Conservation (phyloP, 1,284 basidiomycete genomes). For the Anthracocystis panici-leucophaei region DNA sequence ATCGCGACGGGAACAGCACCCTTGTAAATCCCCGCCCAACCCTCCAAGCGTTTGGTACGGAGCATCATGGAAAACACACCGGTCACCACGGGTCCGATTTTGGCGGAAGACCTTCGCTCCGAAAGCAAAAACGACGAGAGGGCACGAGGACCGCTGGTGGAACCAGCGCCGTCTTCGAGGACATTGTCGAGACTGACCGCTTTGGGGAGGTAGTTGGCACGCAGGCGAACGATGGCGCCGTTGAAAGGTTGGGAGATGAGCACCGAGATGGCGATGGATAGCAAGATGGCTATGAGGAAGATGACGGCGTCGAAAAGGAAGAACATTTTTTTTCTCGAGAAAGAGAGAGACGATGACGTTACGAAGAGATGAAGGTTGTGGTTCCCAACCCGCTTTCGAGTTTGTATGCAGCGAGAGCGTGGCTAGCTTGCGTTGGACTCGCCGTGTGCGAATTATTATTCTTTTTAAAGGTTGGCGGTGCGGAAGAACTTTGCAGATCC, state of each 20-base stretch:
- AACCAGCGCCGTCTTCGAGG: conserved; percentile 59
- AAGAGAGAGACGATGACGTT: not conserved
- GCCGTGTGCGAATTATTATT: too few relatives aligned
- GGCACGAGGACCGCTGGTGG: conserved; percentile 33
- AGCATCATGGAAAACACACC: conserved; percentile 63
- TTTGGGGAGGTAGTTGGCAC: conserved; percentile 68
- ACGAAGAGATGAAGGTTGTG: too few relatives aligned
- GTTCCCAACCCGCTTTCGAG: too few relatives aligned
- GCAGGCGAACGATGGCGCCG: conserved; percentile 62
- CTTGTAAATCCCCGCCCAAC: conserved; percentile 66
- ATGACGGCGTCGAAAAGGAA: conserved; percentile 45
- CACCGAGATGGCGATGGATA: conserved; percentile 56
- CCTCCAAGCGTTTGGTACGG: conserved; percentile 63
- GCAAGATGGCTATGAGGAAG: conserved; percentile 50
- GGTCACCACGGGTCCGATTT: conserved; percentile 66
- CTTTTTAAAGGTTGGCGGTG: too few relatives aligned
- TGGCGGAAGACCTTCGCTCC: conserved; percentile 55
- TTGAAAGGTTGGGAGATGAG: conserved; percentile 63
- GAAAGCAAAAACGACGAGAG: conserved; percentile 53
- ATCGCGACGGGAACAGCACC: conserved; percentile 53
- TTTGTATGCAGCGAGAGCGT: too few relatives aligned
- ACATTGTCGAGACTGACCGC: conserved; percentile 67
- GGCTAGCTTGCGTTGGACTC: too few relatives aligned
- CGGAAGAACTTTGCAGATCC: too few relatives aligned
- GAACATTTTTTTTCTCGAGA: conserved; percentile 6